Evolutionary conservation across 2,329 filamentous ascomycete genomes (phyloP).

Genomic region (Neoascochyta sp.): DNA sequence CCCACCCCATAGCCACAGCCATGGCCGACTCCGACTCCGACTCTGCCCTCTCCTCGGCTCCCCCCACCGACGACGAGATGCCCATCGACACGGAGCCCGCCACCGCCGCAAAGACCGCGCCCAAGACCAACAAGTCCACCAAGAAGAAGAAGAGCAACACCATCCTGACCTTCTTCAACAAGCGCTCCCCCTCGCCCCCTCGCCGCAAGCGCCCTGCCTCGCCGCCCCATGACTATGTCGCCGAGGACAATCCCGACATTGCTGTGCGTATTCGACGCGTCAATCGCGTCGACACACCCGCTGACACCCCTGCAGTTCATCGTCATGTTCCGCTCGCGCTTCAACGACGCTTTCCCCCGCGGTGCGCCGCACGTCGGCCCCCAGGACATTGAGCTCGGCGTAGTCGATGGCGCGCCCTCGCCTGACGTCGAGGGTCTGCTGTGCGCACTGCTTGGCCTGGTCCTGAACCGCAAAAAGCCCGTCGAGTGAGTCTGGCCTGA

Average conservation of each 20-base stretch:
- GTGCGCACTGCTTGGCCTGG: constrained; percentile 80
- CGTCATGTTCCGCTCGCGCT: constrained; percentile 95
- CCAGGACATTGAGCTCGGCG: constrained; percentile 87
- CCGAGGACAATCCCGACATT: constrained; percentile 89
- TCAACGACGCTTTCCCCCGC: constrained; percentile 83
- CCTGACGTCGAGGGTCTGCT: constrained; percentile 83
- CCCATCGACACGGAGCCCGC: constrained; percentile 21
- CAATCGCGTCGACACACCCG: constrained; percentile 36
- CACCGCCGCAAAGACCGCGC: constrained; percentile 21
- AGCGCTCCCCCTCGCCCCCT: constrained; percentile 43
- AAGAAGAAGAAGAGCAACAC: constrained; percentile 35
- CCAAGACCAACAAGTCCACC: constrained; percentile 27
- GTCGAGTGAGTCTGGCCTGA: constrained; percentile 78
- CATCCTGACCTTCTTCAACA: constrained; percentile 40
- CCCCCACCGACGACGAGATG: constrained; percentile 57
- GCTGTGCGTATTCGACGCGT: constrained; percentile 64
- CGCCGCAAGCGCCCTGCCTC: constrained; percentile 77
- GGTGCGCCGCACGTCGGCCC: constrained; percentile 87
- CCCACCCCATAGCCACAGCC: constrained; percentile 27
- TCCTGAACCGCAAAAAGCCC: constrained; percentile 96
- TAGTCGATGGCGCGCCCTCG: constrained; percentile 72
- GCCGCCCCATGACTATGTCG: constrained; percentile 82
- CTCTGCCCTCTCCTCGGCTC: constrained; percentile 55
- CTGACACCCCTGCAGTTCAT: constrained; percentile 66
- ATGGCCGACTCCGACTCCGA: constrained; percentile 58